Percentiles rank a stretch among this genome's conserved stretches.
phyloP scores from a whole-genome alignment of 306 rosid genomes.

The Fragaria vesca region DNA sequence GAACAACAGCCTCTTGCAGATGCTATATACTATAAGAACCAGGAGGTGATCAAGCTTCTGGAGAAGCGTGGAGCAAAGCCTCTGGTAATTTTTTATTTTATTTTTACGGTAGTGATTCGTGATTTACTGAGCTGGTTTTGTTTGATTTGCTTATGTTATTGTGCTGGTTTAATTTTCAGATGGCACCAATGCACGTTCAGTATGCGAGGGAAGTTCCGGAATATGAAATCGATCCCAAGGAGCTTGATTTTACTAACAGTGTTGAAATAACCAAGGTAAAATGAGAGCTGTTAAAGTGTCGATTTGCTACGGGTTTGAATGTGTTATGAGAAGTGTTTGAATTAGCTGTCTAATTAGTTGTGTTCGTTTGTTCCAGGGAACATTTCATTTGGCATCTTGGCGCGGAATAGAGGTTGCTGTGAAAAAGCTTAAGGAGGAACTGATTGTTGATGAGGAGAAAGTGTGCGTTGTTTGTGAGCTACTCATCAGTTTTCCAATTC shows the following conservation, averaged over 20 bases:
- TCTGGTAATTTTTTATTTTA: conserved; percentile 35
- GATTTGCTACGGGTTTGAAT: not conserved
- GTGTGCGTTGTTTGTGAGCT: conserved; percentile 58
- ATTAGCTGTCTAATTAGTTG: not conserved
- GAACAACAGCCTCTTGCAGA: conserved; percentile 89
- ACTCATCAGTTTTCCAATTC: not conserved
- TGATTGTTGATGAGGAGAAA: conserved; percentile 65
- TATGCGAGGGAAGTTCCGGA: conserved; percentile 89
- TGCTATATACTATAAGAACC: conserved; percentile 75
- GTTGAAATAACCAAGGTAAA: conserved; percentile 74
- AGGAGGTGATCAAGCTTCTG: conserved; percentile 68
- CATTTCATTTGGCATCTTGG: conserved; percentile 81
- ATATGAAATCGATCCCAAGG: conserved; percentile 84
- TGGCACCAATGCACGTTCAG: conserved; percentile 80
- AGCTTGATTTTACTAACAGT: conserved; percentile 83
- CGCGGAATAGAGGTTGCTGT: conserved; percentile 94
- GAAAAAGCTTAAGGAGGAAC: conserved; percentile 72
- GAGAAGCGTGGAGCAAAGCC: conserved; percentile 85
- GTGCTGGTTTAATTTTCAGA: conserved; percentile 34
- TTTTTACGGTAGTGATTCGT: not conserved
- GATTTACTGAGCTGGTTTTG: conserved; percentile 6
- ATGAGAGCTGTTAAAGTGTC: not conserved
- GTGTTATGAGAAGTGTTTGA: conserved; percentile 2
- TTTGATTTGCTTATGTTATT: not conserved
- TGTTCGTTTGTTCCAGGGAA: conserved; percentile 54